phyloP scores from a whole-genome alignment of 1,284 basidiomycete species.

The Apiotrichum mycotoxinovorans region DNA sequence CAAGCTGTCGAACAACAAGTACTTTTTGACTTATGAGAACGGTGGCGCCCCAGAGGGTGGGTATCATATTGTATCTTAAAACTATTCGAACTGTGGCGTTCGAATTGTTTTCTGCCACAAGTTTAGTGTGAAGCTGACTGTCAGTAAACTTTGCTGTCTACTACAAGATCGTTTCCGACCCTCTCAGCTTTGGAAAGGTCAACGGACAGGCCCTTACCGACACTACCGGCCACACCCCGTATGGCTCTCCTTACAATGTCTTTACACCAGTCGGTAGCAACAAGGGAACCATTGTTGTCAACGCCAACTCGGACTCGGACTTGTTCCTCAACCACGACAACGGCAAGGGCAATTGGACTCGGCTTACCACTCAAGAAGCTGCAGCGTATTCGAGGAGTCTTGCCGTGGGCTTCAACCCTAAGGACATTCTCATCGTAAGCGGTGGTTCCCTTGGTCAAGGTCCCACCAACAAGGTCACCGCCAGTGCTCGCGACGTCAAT shows the following conservation, averaged over 20 bases:
- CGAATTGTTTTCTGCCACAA: too few relatives aligned
- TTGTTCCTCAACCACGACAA: slow-evolving; percentile 22
- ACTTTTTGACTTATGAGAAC: slow-evolving; percentile 47
- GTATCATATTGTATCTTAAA: too few relatives aligned
- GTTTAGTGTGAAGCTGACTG: too few relatives aligned
- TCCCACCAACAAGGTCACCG: slow-evolving; percentile 17
- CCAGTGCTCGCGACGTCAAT: slow-evolving; percentile 9
- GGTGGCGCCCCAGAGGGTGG: slow-evolving; percentile 25
- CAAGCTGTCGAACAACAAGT: slow-evolving; percentile 40
- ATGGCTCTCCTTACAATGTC: slow-evolving; percentile 36
- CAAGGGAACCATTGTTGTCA: slow-evolving; percentile 45
- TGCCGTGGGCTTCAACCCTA: slow-evolving; percentile 18
- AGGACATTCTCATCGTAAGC: slow-evolving; percentile 20
- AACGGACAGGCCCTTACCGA: slow-evolving; percentile 16
- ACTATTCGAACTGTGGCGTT: too few relatives aligned
- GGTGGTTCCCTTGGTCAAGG: slow-evolving; percentile 12
- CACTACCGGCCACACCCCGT: slow-evolving; percentile 34
- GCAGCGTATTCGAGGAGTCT: slow-evolving; percentile 17
- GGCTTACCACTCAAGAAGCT: slow-evolving; percentile 11
- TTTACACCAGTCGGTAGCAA: slow-evolving; percentile 40
- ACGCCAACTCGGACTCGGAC: slow-evolving; percentile 25
- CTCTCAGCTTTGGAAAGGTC: slow-evolving; percentile 16
- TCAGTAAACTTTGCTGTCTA: slow-evolving; percentile 20
- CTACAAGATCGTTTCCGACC: slow-evolving; percentile 22
- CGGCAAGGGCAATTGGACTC: slow-evolving; percentile 16